phyloP scores from a whole-genome alignment of 176 grass and related monocot genomes.

The Coix lacrymajobi region DNA sequence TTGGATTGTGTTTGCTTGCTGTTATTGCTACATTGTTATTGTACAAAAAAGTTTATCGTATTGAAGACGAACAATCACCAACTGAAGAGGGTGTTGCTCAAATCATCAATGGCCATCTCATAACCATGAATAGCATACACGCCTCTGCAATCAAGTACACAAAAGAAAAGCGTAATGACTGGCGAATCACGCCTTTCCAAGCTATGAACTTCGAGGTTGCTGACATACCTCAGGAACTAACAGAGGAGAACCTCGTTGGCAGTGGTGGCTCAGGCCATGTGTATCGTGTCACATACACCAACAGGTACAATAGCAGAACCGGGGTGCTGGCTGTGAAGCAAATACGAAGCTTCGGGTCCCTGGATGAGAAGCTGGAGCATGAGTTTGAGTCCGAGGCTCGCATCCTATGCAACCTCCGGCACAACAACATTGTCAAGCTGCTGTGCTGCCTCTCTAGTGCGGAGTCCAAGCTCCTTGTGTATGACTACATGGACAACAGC shows the following conservation, averaged over 20 bases:
- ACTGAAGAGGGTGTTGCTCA: slow-evolving; percentile 16
- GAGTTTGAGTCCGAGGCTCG: not conserved
- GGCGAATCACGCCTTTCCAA: not conserved
- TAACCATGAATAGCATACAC: slow-evolving; percentile 52
- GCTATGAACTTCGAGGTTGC: not conserved
- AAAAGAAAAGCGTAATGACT: not conserved
- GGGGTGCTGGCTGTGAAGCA: not conserved
- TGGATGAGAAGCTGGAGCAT: not conserved
- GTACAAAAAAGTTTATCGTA: slow-evolving; percentile 33
- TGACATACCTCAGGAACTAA: not conserved
- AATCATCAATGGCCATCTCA: slow-evolving; percentile 22
- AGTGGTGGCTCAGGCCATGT: not conserved
- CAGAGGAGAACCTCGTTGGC: not conserved
- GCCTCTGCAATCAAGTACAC: slow-evolving; percentile 31
- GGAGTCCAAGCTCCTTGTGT: not conserved
- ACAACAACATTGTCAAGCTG: not conserved
- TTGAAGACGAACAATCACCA: slow-evolving; percentile 31
- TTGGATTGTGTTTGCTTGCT: too few species aligned
- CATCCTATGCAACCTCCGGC: not conserved
- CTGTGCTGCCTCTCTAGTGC: not conserved
- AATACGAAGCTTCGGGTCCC: not conserved
- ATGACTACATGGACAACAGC: not conserved
- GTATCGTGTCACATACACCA: not conserved
- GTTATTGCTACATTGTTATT: too few species aligned
- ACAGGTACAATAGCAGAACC: not conserved